Base-by-base conservation (phyloP, 2,329 filamentous ascomycete species). In the Penicillium sp. region DNA sequence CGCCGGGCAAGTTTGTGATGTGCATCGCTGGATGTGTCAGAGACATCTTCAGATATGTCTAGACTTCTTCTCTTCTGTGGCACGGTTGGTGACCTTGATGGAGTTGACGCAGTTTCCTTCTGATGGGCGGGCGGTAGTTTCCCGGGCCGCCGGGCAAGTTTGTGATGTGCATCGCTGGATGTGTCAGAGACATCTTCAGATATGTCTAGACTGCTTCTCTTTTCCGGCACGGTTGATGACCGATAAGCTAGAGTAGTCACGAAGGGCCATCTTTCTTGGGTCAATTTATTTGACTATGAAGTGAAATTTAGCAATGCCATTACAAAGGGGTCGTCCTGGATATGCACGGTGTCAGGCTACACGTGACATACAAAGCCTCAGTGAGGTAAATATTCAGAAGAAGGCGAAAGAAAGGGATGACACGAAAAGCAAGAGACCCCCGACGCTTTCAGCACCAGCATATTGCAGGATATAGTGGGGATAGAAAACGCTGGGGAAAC, bases 171-270 rank as follows among this genome's bases (percentile, higher is more conserved):
- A 30, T 40, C 41, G 9, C 29, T 49, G 10, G 25, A 45, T 1
- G 45, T 28, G 38, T 49, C 47, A 3, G 47, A 49, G 6, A 6
- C 3, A 13, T 30, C 30, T 3, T 48, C 35, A 5, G 36, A 46
- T 18, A 5, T 2, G 4, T 29, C 41, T 6, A 46, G 1, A 10
- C 30, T 40, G 9, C 42, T 48, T 13, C 47, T 46, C 12, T 49
- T 49, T 1, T 31, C 9, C 18, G 46, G 41, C n/a, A 45, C 34
- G 0, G 56, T 55, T n/a, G 55, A 39, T 41, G 43, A 41, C 2
- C 55, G 54, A 47, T 60, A 58, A 1, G 56, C 43, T 9, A 62
- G 27, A 12, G 52, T 46, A 25, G 54, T 35, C 29, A 53, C 28
- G 28, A 53, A 53, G 1, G 45, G 40, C 9, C 43, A 4, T 22